phyloP scores from a whole-genome alignment of 768 basidiomycete species.

The Lactarius akahatsu region DNA sequence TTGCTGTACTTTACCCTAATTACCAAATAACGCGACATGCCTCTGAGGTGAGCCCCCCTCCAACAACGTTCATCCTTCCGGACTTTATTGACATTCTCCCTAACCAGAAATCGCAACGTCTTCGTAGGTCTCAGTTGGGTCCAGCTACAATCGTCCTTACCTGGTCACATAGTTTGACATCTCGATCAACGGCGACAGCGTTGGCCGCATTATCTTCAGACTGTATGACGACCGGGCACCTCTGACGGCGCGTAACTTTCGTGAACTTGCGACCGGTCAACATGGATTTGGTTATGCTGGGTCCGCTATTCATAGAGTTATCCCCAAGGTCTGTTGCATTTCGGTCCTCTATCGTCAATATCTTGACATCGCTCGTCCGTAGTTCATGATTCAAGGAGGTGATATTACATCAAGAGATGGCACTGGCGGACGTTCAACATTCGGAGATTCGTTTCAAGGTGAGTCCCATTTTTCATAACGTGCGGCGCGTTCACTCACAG shows the following conservation, averaged over 20 bases:
- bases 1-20: background rate
- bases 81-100: background rate
- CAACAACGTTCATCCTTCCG: background rate
- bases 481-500: background rate
- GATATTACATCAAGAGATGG: conserved; percentile 77
- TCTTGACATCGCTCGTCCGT: background rate
- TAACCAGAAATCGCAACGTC: conserved; percentile 18
- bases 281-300: conserved; percentile 49
- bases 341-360: background rate
- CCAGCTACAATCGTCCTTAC: background rate
- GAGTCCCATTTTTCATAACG: conserved; percentile 27
- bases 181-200: conserved; percentile 34
- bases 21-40: conserved; percentile 1
- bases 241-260: conserved; percentile 53
- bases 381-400: conserved; percentile 87
- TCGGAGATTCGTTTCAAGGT: conserved; percentile 78
- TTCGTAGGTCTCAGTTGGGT: conserved; percentile 14
- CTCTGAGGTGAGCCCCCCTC: conserved; percentile 7
- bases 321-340: conserved; percentile 51
- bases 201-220: conserved; percentile 52
- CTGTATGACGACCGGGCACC: conserved; percentile 53
- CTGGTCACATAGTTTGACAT: conserved; percentile 35
- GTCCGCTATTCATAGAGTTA: conserved; percentile 58
- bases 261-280: conserved; percentile 53
- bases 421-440: conserved; percentile 84